Evolutionary conservation across 2,329 filamentous ascomycete genomes (phyloP).

Genomic region (Colletotrichum ledebouriae): DNA sequence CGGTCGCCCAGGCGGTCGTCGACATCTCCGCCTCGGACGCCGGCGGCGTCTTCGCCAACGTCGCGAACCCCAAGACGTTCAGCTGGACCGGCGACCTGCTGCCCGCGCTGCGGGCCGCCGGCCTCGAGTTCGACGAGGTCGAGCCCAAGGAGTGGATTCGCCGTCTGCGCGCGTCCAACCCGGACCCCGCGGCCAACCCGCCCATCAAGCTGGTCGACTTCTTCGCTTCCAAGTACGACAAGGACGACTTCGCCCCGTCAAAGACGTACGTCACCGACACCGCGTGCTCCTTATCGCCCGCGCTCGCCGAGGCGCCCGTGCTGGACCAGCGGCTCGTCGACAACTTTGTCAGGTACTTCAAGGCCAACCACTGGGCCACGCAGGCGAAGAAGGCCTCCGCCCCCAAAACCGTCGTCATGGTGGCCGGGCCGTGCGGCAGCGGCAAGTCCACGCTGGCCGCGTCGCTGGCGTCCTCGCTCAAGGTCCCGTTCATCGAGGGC

Average conservation of each 20-base stretch:
- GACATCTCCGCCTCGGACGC: constrained; percentile 52
- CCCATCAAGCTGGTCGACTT: constrained; percentile 67
- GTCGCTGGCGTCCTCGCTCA: constrained; percentile 48
- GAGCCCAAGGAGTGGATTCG: constrained; percentile 59
- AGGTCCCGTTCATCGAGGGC: constrained; percentile 56
- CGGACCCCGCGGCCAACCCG: constrained; percentile 62
- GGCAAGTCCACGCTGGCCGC: constrained; percentile 55
- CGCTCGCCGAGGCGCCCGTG: constrained; percentile 54
- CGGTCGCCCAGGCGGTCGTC: constrained; percentile 56
- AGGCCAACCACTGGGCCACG: constrained; percentile 55
- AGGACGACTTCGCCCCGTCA: constrained; percentile 59
- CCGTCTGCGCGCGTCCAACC: constrained; percentile 57
- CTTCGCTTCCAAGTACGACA: constrained; percentile 55
- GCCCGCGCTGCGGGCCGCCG: constrained; percentile 58
- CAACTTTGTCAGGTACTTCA: constrained; percentile 55
- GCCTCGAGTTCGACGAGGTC: constrained; percentile 61
- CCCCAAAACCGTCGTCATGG: constrained; percentile 49
- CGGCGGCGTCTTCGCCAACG: constrained; percentile 57
- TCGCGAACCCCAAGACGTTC: constrained; percentile 62
- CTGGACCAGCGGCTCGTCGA: constrained; percentile 50
- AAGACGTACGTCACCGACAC: constrained; percentile 57
- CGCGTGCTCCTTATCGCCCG: constrained; percentile 58
- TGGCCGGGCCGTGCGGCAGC: constrained; percentile 57
- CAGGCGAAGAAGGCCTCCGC: constrained; percentile 42
- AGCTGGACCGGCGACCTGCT: constrained; percentile 65